These are phyloP conservation scores for Hibiscus tridactylites DNA, from an alignment of 345 rosid genomes.

Conservation along the genomic window DNA sequence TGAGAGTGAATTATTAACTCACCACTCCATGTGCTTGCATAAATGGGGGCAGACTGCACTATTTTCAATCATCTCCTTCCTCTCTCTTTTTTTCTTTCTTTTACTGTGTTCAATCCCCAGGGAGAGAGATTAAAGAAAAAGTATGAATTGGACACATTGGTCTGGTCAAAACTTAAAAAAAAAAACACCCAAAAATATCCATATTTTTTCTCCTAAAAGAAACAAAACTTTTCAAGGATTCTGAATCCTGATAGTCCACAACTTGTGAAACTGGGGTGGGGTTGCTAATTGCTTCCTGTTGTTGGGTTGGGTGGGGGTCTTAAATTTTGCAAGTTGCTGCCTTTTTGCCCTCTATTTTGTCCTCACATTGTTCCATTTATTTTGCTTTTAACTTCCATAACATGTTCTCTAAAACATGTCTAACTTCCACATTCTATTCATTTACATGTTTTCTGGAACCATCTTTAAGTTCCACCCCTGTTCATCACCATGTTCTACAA, in stretches of 20 bases:
- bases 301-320: not conserved
- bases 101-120: not conserved
- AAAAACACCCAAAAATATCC: not conserved
- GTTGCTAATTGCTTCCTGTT: not conserved
- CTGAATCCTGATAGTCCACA: not conserved
- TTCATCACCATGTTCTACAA: not conserved
- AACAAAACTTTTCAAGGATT: constrained; percentile 4
- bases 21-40: constrained; percentile 13
- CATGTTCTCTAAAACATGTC: not conserved
- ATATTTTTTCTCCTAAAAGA: not conserved
- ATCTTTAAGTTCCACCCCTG: not conserved
- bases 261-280: not conserved
- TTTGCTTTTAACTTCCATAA: not conserved
- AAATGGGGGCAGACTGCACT: constrained; percentile 1
- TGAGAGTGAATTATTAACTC: constrained; percentile 8
- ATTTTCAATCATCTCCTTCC: constrained; percentile 5
- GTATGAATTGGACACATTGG: not conserved
- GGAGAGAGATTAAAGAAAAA: not conserved
- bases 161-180: not conserved
- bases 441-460: not conserved
- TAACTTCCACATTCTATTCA: not conserved
- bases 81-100: not conserved
- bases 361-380: not conserved
- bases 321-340: not conserved
- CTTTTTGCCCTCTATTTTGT: not conserved